Conservation (phyloP, 2,329 filamentous ascomycete genomes). For the Pyrenochaeta sp. region DNA sequence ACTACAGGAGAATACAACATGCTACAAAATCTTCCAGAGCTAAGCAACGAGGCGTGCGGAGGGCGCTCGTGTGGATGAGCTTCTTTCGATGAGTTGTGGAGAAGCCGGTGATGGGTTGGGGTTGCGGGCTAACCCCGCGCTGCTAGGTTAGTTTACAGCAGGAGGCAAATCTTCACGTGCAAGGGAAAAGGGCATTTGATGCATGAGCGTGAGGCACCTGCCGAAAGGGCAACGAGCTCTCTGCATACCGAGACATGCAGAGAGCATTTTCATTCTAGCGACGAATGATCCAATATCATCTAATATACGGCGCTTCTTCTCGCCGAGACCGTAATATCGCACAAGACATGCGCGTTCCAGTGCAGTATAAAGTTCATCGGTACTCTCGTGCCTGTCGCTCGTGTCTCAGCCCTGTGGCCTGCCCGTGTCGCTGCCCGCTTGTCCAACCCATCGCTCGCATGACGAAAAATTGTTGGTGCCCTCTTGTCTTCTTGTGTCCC, state of each 20-base stretch:
- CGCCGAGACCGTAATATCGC: neutral
- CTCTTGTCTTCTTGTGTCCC: neutral
- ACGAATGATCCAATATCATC: neutral
- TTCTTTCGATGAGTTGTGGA: neutral
- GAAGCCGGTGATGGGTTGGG: too few relatives aligned
- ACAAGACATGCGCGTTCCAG: neutral
- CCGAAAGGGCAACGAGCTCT: constrained; percentile 24
- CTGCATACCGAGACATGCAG: constrained; percentile 2
- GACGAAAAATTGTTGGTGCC: constrained; percentile 2
- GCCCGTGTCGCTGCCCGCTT: neutral
- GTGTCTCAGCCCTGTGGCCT: constrained; percentile 14
- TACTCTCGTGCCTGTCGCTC: constrained; percentile 9
- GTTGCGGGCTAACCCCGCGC: neutral
- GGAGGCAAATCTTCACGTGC: constrained; percentile 1
- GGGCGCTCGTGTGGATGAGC: constrained; percentile 7
- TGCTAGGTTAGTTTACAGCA: neutral
- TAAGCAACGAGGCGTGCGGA: constrained; percentile 14
- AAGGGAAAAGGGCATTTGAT: neutral
- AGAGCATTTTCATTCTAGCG: neutral
- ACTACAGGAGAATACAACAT: constrained; percentile 4
- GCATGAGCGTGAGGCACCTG: constrained; percentile 21
- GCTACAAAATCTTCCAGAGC: constrained; percentile 2
- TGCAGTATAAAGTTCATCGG: constrained; percentile 4
- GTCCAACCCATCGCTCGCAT: constrained; percentile 1
- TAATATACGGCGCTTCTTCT: constrained; percentile 2